A percentile compares a stretch with the other conserved stretches of the same genome.
phyloP scores from a whole-genome alignment of 2,329 filamentous ascomycete genomes.

The Fusarium sulawesiense region DNA sequence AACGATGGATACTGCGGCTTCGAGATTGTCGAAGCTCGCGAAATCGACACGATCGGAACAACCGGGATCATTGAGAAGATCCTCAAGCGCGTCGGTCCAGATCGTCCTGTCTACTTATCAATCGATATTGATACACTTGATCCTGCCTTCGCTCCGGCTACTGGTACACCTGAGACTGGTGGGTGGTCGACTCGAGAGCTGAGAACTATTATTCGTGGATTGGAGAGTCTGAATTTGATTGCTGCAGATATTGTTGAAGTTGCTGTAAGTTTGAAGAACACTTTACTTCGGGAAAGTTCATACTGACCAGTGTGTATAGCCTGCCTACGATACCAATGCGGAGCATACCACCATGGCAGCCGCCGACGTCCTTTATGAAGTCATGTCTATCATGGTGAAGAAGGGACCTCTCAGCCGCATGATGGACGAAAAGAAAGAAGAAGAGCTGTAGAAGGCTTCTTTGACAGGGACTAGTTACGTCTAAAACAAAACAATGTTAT shows the following conservation, averaged over 20 bases:
- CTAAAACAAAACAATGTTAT: constrained; percentile 47
- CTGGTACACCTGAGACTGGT: constrained; percentile 80
- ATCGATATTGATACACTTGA: constrained; percentile 89
- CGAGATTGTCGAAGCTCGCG: constrained; percentile 78
- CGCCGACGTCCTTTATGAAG: constrained; percentile 77
- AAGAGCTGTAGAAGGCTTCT: not conserved
- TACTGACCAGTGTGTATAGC: constrained; percentile 46
- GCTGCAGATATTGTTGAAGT: constrained; percentile 80
- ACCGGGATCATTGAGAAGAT: constrained; percentile 84
- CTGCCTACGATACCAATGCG: constrained; percentile 78
- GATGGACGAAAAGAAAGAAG: constrained; percentile 37
- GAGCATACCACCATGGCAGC: constrained; percentile 80
- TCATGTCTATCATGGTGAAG: constrained; percentile 87
- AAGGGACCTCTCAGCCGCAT: constrained; percentile 73
- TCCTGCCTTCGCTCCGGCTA: constrained; percentile 81
- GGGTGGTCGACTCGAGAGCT: constrained; percentile 81
- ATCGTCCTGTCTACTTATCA: constrained; percentile 81
- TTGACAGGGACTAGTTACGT: rapidly evolving
- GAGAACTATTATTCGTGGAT: constrained; percentile 74
- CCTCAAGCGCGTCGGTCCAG: constrained; percentile 76
- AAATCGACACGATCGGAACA: constrained; percentile 64
- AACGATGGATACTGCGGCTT: constrained; percentile 81
- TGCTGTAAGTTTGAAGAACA: constrained; percentile 37
- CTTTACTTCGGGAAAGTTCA: too few relatives aligned
- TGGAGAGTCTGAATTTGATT: constrained; percentile 76